Evolutionary conservation across 2,329 filamentous ascomycete genomes (phyloP).

Genomic region (Huntiella decipiens): DNA sequence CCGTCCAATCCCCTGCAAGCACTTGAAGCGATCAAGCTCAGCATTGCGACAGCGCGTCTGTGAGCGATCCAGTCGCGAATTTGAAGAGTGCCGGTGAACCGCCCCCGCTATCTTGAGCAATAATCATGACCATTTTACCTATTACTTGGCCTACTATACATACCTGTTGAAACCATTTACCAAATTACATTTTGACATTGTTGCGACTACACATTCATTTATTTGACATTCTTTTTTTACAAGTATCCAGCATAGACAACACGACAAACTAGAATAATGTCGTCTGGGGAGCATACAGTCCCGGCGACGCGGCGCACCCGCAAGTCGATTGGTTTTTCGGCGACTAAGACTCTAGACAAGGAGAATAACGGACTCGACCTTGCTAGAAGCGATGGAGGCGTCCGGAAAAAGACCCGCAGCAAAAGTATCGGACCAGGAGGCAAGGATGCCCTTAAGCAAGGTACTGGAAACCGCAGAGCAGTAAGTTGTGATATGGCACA

Average conservation of each 20-base stretch:
- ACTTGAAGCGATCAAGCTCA: neutral
- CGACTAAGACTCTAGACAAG: constrained; percentile 36
- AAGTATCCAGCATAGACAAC: neutral
- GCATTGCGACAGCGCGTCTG: constrained; percentile 5
- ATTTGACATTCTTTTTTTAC: too few relatives aligned
- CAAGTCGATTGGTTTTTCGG: constrained; percentile 49
- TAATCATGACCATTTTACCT: too few relatives aligned
- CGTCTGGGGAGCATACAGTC: constrained; percentile 21
- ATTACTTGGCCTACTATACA: too few relatives aligned
- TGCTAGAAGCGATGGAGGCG: constrained; percentile 31
- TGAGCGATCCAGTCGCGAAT: constrained; percentile 5
- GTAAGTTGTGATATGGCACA: constrained; percentile 28
- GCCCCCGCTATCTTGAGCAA: neutral
- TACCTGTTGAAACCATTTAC: too few relatives aligned
- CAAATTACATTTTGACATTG: too few relatives aligned
- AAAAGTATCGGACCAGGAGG: constrained; percentile 93
- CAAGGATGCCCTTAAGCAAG: constrained; percentile 59
- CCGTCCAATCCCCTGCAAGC: neutral
- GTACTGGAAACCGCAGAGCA: constrained; percentile 59
- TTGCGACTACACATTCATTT: too few relatives aligned
- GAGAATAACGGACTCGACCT: constrained; percentile 60
- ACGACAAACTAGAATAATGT: constrained; percentile 1
- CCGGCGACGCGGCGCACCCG: constrained; percentile 39
- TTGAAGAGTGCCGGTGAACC: neutral
- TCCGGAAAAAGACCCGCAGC: constrained; percentile 58